These are phyloP conservation scores for Hypoxylon sp. DNA, from an alignment of 2,329 filamentous ascomycete genomes.

Conservation along the genomic window DNA sequence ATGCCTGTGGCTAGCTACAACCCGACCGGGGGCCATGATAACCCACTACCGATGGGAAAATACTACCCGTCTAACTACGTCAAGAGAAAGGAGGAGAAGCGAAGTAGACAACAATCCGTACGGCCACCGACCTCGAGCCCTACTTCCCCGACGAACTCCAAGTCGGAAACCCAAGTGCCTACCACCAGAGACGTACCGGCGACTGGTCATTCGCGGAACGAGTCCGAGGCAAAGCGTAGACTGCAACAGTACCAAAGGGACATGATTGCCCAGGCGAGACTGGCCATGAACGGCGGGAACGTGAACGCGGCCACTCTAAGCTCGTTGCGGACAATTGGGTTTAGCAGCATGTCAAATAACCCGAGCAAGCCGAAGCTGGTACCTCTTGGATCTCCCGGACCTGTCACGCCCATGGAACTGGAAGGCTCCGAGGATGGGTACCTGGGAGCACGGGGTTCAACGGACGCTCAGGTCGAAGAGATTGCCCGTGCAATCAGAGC, in stretches of 20 bases:
- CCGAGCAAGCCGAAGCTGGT: constrained; percentile 58
- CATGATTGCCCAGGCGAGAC: constrained; percentile 65
- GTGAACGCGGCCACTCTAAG: constrained; percentile 47
- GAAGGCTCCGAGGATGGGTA: constrained; percentile 52
- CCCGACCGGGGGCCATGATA: constrained; percentile 58
- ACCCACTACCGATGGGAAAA: constrained; percentile 63
- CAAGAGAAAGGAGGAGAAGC: constrained; percentile 47
- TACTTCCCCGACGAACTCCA: constrained; percentile 44
- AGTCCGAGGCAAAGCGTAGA: constrained; percentile 59
- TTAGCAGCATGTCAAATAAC: constrained; percentile 46
- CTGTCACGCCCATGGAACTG: constrained; percentile 68
- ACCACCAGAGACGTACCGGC: constrained; percentile 36
- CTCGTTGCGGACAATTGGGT: constrained; percentile 50
- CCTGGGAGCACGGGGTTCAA: constrained; percentile 47
- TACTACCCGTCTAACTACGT: constrained; percentile 71
- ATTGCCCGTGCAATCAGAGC: constrained; percentile 43
- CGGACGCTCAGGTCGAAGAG: constrained; percentile 40
- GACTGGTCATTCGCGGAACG: constrained; percentile 47
- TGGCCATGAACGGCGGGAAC: constrained; percentile 51
- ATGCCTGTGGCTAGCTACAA: constrained; percentile 61
- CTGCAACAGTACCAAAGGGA: constrained; percentile 67
- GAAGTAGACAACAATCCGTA: constrained; percentile 29
- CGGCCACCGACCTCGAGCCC: constrained; percentile 38
- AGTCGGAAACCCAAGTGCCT: constrained; percentile 49
- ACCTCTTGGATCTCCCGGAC: constrained; percentile 65